Conservation (phyloP, 257 asterid species). For the Plantago elongata region DNA sequence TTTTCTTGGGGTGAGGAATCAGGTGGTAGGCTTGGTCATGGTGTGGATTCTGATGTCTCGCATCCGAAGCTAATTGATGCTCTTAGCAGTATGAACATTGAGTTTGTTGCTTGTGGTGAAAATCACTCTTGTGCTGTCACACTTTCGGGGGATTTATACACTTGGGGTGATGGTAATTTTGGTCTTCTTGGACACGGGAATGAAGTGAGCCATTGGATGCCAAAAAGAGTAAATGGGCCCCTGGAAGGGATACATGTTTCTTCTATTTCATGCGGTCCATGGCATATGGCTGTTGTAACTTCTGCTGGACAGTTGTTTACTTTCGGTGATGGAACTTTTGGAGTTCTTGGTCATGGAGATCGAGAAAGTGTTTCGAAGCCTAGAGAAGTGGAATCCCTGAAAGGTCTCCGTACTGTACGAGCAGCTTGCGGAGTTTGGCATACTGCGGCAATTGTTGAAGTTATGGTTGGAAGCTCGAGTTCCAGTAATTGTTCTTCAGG, state of each 20-base stretch:
- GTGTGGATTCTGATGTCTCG: slow-evolving; percentile 87
- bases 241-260: slow-evolving; percentile 87
- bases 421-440: slow-evolving; percentile 98
- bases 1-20: slow-evolving; percentile 97
- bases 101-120: slow-evolving; percentile 94
- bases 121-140: slow-evolving; percentile 88
- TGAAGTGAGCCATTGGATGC: slow-evolving; percentile 94
- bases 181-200: slow-evolving; percentile 96
- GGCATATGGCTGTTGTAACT: slow-evolving; percentile 97
- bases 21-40: slow-evolving; percentile 96
- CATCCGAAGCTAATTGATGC: slow-evolving; percentile 86
- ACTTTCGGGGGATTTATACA: slow-evolving; percentile 84
- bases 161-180: slow-evolving; percentile 93
- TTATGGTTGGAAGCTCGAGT: slow-evolving; percentile 91
- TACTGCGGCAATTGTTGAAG: slow-evolving; percentile 96
- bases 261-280: slow-evolving; percentile 85
- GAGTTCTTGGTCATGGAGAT: slow-evolving; percentile 94
- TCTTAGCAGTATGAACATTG: slow-evolving; percentile 73
- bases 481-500: slow-evolving; percentile 93
- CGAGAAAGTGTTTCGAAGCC: slow-evolving; percentile 65
- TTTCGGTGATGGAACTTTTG: slow-evolving; percentile 92
- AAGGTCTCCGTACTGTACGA: slow-evolving; percentile 88
- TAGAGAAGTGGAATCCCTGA: slow-evolving; percentile 87
- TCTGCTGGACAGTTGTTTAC: slow-evolving; percentile 95
- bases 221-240: slow-evolving; percentile 84